phyloP scores from a whole-genome alignment of 805 yeast species.

The Kluyveromyces siamensis region DNA sequence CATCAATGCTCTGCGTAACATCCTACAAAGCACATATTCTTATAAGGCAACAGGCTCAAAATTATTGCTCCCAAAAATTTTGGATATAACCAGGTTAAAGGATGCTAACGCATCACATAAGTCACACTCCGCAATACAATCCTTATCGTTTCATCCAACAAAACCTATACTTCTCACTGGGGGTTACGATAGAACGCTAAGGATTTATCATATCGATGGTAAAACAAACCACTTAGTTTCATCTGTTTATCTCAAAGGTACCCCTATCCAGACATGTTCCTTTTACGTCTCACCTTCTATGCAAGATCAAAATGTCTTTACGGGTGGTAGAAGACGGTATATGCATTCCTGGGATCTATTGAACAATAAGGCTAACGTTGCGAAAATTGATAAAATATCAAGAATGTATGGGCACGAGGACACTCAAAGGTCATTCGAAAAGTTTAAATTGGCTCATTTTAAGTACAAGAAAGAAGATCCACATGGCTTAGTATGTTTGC shows the following conservation, averaged over 20 bases:
- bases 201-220: constrained; percentile 89
- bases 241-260: constrained; percentile 65
- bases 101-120: constrained; percentile 73
- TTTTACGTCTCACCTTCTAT: constrained; percentile 21
- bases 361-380: constrained; percentile 9
- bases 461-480: constrained; percentile 22
- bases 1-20: constrained; percentile 32
- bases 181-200: constrained; percentile 82
- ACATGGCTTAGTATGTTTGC: constrained; percentile 63
- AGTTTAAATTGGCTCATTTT: constrained; percentile 58
- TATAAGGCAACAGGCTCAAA: constrained; percentile 35
- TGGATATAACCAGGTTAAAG: constrained; percentile 73
- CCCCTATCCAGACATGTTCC: constrained; percentile 69
- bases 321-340: constrained; percentile 87
- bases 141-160: constrained; percentile 73
- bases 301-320: constrained; percentile 43
- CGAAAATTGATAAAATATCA: constrained; percentile 67
- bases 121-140: constrained; percentile 76
- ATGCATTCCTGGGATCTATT: constrained; percentile 89
- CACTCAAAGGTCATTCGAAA: constrained; percentile 79
- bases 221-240: constrained; percentile 73
- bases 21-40: constrained; percentile 32
- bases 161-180: constrained; percentile 75
- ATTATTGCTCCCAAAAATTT: constrained; percentile 56
- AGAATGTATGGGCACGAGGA: constrained; percentile 88